Evolutionary conservation across 345 rosid species (phyloP).

Genomic region (Populus ilicifolia): DNA sequence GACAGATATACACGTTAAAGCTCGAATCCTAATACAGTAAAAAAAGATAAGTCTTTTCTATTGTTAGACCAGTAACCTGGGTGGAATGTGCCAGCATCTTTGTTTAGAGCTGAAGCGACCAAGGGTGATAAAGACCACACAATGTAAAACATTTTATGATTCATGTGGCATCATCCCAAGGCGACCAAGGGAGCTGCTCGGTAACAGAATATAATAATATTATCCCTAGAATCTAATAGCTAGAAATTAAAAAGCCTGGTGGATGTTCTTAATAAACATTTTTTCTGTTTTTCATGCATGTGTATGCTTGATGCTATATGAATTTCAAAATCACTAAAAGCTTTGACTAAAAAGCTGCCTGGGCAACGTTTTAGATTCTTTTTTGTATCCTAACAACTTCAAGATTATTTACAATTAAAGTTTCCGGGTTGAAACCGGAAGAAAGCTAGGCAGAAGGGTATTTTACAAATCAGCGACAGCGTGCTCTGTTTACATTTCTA

Average conservation of each 20-base stretch:
- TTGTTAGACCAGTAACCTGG: too few relatives aligned
- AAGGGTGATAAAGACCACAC: too few relatives aligned
- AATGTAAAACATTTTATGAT: background rate
- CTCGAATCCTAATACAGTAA: too few relatives aligned
- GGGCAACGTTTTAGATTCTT: background rate
- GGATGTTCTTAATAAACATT: background rate
- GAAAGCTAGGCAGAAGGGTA: background rate
- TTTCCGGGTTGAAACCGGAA: background rate
- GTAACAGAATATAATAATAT: background rate
- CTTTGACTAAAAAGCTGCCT: background rate
- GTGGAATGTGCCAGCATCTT: too few relatives aligned
- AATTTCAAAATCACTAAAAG: background rate
- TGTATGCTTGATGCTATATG: background rate
- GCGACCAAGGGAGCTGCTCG: conserved; percentile 4
- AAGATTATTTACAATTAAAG: too few relatives aligned
- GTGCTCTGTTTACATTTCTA: background rate
- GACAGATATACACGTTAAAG: too few relatives aligned
- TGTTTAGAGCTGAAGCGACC: too few relatives aligned
- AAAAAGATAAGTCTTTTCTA: too few relatives aligned
- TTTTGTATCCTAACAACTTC: background rate
- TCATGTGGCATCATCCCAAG: conserved; percentile 9
- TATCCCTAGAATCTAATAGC: background rate
- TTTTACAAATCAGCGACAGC: background rate
- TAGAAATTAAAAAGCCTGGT: background rate
- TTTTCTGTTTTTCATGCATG: background rate